Evolutionary conservation across 2,329 filamentous ascomycete genomes (phyloP).

Genomic region (Aspergillus ochraceus): DNA sequence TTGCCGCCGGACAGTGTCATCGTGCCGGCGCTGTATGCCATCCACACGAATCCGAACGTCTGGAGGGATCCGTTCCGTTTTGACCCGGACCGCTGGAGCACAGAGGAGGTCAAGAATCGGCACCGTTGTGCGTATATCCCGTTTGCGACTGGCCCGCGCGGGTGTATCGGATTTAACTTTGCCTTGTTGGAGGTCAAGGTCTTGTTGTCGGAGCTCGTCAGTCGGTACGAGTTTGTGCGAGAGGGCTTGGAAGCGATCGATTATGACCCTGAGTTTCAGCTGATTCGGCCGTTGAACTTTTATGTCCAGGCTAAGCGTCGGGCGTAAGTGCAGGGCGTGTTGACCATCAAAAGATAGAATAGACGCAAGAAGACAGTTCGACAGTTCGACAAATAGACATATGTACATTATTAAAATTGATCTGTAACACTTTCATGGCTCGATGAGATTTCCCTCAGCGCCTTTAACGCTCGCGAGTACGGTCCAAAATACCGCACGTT

Average conservation of each 20-base stretch:
- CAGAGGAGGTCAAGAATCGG: constrained; percentile 51
- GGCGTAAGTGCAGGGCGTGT: neutral
- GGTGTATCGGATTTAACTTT: constrained; percentile 65
- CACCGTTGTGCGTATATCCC: constrained; percentile 56
- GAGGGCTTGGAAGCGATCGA: constrained; percentile 45
- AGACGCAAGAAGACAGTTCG: neutral
- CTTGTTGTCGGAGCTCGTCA: constrained; percentile 55
- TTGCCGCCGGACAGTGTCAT: constrained; percentile 55
- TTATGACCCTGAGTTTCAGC: constrained; percentile 22
- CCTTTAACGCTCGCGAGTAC: constrained; percentile 19
- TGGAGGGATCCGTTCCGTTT: constrained; percentile 62
- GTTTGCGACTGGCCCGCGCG: constrained; percentile 56
- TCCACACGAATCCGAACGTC: constrained; percentile 53
- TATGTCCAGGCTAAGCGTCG: constrained; percentile 34
- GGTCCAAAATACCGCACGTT: constrained; percentile 22
- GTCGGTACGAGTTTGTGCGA: constrained; percentile 54
- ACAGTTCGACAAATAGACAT: neutral
- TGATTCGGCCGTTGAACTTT: constrained; percentile 21
- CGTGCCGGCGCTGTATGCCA: constrained; percentile 51
- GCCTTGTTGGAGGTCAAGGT: constrained; percentile 61
- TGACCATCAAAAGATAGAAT: neutral
- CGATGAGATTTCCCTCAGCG: constrained; percentile 12
- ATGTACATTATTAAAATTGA: neutral
- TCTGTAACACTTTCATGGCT: neutral
- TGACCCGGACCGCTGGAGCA: constrained; percentile 62